Conservation (phyloP, 768 basidiomycete genomes). For the Peribolospora kevripleyi region DNA sequence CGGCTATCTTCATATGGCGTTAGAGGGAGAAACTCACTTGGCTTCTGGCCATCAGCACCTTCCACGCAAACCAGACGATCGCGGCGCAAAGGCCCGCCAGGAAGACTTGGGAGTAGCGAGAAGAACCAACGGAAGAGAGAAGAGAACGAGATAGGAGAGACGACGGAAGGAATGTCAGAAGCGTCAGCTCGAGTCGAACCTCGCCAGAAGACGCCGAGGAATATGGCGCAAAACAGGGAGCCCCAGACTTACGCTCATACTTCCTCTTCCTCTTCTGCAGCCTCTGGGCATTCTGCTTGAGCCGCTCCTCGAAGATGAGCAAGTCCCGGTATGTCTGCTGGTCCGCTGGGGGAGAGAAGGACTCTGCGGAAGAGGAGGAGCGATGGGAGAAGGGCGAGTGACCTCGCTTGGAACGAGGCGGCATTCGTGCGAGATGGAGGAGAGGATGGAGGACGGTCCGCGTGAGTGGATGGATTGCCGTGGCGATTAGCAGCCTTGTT, state of each 20-base stretch:
- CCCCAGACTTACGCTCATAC: constrained; percentile 13
- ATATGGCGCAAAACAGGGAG: neutral
- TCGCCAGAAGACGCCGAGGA: neutral
- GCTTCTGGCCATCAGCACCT: constrained; percentile 48
- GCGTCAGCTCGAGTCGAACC: constrained; percentile 2
- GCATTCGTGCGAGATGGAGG: no score
- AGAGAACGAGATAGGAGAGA: no score
- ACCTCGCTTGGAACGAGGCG: no score
- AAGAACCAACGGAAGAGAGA: no score
- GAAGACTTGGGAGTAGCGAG: no score
- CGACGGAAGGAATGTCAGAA: constrained; percentile 1
- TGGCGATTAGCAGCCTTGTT: neutral
- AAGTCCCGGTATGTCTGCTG: constrained; percentile 63
- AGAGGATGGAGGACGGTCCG: neutral
- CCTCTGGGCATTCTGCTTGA: constrained; percentile 66
- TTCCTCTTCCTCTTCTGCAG: constrained; percentile 11
- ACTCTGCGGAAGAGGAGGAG: neutral
- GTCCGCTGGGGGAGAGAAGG: constrained; percentile 44
- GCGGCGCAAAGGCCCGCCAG: no score
- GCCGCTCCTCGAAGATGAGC: constrained; percentile 79
- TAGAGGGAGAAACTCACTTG: constrained; percentile 23
- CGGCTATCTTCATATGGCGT: no score
- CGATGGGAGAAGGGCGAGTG: no score
- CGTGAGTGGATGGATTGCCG: neutral
- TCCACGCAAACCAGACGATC: constrained; percentile 20